Percentiles rank a stretch among this genome's conserved stretches.
These are phyloP conservation scores for Ogataea ganodermae DNA, from an alignment of 805 yeast species.

Conservation along the genomic window DNA sequence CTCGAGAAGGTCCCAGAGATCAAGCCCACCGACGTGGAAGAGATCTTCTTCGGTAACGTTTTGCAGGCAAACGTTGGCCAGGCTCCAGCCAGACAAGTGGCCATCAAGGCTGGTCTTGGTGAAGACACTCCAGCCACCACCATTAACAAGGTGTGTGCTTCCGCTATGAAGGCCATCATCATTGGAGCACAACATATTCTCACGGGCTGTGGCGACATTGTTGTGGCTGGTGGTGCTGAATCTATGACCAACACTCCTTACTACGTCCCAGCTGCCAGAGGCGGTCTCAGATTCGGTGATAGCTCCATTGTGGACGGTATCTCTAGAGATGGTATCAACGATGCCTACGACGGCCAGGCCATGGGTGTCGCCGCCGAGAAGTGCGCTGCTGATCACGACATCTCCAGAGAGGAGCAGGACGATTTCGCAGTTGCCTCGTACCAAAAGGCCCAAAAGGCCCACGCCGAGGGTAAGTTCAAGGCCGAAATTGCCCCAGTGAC, in stretches of 20 bases:
- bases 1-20: slow-evolving; percentile 79
- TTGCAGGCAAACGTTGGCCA: slow-evolving; percentile 93
- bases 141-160: slow-evolving; percentile 95
- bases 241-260: slow-evolving; percentile 96
- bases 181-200: slow-evolving; percentile 87
- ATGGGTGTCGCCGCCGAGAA: slow-evolving; percentile 99
- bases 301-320: slow-evolving; percentile 80
- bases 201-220: slow-evolving; percentile 88
- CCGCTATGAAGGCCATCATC: slow-evolving; percentile 90
- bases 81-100: slow-evolving; percentile 98
- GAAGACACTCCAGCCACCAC: slow-evolving; percentile 83
- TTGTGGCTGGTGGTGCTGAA: slow-evolving; percentile 97
- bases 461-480: slow-evolving; percentile 76
- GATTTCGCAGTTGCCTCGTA: slow-evolving; percentile 83
- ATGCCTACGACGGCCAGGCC: slow-evolving; percentile 82
- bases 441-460: slow-evolving; percentile 82
- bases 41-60: slow-evolving; percentile 90
- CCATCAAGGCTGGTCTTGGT: slow-evolving; percentile 83
- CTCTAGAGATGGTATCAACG: slow-evolving; percentile 89
- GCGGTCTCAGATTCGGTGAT: slow-evolving; percentile 90
- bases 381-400: slow-evolving; percentile 79
- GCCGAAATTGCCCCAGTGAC: slow-evolving; percentile 85
- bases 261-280: slow-evolving; percentile 82
- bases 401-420: slow-evolving; percentile 88
- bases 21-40: slow-evolving; percentile 78